phyloP scores from a whole-genome alignment of 441 rosid genomes.

The Euphorbia corollata region DNA sequence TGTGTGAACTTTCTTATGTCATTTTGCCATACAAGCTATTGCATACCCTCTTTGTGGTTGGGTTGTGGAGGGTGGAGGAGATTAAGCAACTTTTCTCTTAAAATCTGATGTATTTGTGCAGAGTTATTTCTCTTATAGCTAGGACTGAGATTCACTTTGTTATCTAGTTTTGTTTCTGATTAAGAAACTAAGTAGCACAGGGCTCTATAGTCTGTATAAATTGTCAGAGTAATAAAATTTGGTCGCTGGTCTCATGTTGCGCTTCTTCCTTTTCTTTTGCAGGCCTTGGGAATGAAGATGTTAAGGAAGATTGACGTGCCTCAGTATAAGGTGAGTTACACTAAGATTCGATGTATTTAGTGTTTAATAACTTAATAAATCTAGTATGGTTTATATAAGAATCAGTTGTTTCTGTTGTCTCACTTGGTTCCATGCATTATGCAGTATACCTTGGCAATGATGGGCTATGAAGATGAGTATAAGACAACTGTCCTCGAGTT shows the following conservation, averaged over 20 bases:
- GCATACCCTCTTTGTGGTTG: neutral
- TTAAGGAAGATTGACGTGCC: constrained; percentile 68
- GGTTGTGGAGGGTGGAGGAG: neutral
- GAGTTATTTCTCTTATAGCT: neutral
- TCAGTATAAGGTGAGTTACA: constrained; percentile 57
- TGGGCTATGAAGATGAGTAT: constrained; percentile 87
- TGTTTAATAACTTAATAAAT: constrained; percentile 8
- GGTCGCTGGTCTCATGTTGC: constrained; percentile 2
- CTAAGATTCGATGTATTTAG: neutral
- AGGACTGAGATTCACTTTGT: neutral
- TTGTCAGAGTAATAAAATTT: neutral
- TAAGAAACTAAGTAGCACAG: neutral
- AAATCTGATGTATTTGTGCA: neutral
- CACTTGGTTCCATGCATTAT: constrained; percentile 11
- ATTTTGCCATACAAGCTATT: neutral
- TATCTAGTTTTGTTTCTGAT: neutral
- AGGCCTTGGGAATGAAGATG: constrained; percentile 90
- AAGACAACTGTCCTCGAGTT: constrained; percentile 78
- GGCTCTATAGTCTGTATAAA: neutral
- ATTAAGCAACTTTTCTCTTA: neutral
- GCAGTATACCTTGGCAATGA: constrained; percentile 81
- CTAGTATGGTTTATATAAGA: neutral
- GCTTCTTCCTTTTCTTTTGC: constrained; percentile 15
- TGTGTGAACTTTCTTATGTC: neutral
- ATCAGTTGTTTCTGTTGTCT: neutral